Conservation (phyloP, 257 asterid species). For the Nyctanthes arbortristis region DNA sequence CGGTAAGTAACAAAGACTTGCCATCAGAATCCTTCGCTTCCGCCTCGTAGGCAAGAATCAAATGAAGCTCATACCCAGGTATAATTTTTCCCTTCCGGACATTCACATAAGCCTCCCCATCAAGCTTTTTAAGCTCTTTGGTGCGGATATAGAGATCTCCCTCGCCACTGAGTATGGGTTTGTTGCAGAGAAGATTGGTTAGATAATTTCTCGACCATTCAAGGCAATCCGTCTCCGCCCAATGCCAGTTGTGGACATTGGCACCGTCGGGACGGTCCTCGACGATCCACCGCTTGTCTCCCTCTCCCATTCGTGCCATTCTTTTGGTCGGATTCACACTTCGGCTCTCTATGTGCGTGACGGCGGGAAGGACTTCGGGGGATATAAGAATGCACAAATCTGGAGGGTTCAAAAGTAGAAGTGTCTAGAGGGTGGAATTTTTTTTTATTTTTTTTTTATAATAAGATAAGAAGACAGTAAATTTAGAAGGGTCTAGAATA, state of each 20-base stretch:
- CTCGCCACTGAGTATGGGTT: constrained; percentile 65
- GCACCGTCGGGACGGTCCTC: constrained; percentile 92
- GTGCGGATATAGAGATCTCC: constrained; percentile 51
- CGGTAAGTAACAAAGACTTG: constrained; percentile 42
- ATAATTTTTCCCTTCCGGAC: constrained; percentile 86
- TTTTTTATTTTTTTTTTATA: too few relatives aligned
- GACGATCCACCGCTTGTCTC: constrained; percentile 97
- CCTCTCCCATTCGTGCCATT: constrained; percentile 90
- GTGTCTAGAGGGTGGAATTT: constrained; percentile 29
- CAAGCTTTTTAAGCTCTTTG: constrained; percentile 58
- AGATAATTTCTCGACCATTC: constrained; percentile 76
- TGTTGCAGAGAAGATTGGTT: constrained; percentile 49
- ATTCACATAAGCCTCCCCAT: constrained; percentile 91
- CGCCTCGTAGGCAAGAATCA: constrained; percentile 71
- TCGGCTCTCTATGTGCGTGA: constrained; percentile 6
- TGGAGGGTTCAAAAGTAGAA: constrained; percentile 36
- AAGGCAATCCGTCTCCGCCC: constrained; percentile 88
- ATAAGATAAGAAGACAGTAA: neutral
- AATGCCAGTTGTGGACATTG: constrained; percentile 98
- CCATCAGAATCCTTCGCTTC: constrained; percentile 70
- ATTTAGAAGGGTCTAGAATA: neutral
- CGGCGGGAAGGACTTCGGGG: neutral
- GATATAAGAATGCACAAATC: neutral
- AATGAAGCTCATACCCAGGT: constrained; percentile 77
- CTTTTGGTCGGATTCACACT: neutral